phyloP scores from a whole-genome alignment of 768 basidiomycete genomes.

The Chlorophyllum brunneum region DNA sequence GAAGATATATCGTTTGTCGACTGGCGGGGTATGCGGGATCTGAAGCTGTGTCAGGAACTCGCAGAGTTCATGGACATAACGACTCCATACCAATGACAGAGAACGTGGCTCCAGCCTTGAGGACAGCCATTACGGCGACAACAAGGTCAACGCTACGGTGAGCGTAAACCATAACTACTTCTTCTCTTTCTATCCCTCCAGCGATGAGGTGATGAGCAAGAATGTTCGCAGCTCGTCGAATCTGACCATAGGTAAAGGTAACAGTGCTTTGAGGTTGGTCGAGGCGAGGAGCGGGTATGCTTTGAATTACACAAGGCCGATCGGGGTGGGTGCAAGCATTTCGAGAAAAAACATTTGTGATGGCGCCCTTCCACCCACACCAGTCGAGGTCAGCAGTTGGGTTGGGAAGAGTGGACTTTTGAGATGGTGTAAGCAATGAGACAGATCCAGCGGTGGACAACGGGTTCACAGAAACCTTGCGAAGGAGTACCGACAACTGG shows the following conservation, averaged over 20 bases:
- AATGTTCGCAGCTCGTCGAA: conserved; percentile 82
- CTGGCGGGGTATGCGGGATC: conserved; percentile 97
- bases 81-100: conserved; percentile 83
- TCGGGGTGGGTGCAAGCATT: conserved; percentile 83
- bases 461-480: conserved; percentile 66
- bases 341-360: conserved; percentile 88
- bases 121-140: conserved; percentile 93
- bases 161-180: conserved; percentile 98
- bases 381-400: conserved; percentile 89
- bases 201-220: conserved; percentile 87
- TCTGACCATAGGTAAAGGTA: conserved; percentile 74
- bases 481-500: conserved; percentile 77
- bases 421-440: conserved; percentile 70
- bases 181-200: conserved; percentile 84
- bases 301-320: conserved; percentile 87
- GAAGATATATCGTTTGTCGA: conserved; percentile 88
- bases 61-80: background rate
- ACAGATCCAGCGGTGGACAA: conserved; percentile 72
- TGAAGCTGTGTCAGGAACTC: conserved; percentile 25
- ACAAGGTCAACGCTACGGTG: conserved; percentile 95
- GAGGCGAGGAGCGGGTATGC: conserved; percentile 40
- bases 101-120: conserved; percentile 95
- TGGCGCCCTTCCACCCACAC: conserved; percentile 97
- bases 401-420: conserved; percentile 70
- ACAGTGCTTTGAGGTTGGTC: conserved; percentile 46